These are phyloP conservation scores for Macrophomina phaseolina DNA, from an alignment of 2,329 filamentous ascomycete genomes.

Conservation along the genomic window DNA sequence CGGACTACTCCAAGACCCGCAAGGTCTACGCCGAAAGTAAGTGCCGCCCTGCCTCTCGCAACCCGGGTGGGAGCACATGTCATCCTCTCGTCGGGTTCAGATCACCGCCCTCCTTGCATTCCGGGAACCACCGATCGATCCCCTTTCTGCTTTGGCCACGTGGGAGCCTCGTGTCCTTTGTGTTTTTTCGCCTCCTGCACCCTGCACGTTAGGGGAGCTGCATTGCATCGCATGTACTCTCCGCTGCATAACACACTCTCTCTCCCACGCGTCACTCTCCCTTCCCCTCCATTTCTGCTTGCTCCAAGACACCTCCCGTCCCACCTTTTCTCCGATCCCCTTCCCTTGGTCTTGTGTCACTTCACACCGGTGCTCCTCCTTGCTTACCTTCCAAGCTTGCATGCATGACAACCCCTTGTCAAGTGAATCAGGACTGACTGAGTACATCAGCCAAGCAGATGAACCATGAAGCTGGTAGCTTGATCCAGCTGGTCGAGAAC, in stretches of 20 bases:
- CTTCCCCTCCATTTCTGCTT: constrained; percentile 16
- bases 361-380: not conserved
- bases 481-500: constrained; percentile 69
- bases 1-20: constrained; percentile 69
- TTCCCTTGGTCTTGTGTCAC: constrained; percentile 8
- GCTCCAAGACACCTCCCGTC: not conserved
- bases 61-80: constrained; percentile 21
- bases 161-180: constrained; percentile 25
- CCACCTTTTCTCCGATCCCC: not conserved
- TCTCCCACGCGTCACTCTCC: constrained; percentile 9
- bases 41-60: constrained; percentile 33
- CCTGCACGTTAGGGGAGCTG: constrained; percentile 22
- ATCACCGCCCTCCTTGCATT: constrained; percentile 15
- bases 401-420: constrained; percentile 23
- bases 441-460: constrained; percentile 59
- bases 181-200: constrained; percentile 23
- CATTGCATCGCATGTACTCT: constrained; percentile 22
- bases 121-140: constrained; percentile 12
- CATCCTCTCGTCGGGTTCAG: constrained; percentile 12
- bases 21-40: constrained; percentile 64
- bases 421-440: constrained; percentile 25
- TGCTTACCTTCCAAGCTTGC: constrained; percentile 19
- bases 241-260: constrained; percentile 6
- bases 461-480: constrained; percentile 61
- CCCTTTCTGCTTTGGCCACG: constrained; percentile 17